Base-by-base conservation (phyloP, 106 monocot genomes). In the Chionographis japonica region DNA sequence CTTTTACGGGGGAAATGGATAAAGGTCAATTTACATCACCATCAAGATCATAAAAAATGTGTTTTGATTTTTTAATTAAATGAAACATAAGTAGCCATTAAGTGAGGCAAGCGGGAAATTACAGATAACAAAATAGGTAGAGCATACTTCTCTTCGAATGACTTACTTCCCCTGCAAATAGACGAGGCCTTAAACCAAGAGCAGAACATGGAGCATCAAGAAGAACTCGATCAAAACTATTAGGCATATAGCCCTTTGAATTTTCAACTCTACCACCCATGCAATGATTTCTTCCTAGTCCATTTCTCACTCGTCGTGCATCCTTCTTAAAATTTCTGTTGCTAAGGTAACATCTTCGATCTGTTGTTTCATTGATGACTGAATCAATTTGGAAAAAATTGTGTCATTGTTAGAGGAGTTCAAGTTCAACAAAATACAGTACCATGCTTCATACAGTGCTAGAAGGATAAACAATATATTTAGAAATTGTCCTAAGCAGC, bases 161-260 rank as follows among this genome's bases (percentile, higher is more conserved):
- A 3, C 61, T 75, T 68, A 98, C 97, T 85, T 98, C 85, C 9
- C 83, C 90, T 77, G 81, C 78, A 87, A 98, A 98, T 49, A 98
- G 72, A 58, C 97, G 89, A 71, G 97, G 97, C 62, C 97, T 72
- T 54, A 98, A 75, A 46, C 97, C 97, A 72, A 98, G 89, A 50
- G 97, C 97, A 85, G 97, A 98, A 75, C 92, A 98, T 54, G 97
- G 97, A 65, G 92, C 92, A 73, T 98, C 97, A 64, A 98, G 85
- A 67, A 98, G 83, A 69, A 98, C 92, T 36, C 92, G 79, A 74
- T 93, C 97, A 84, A 98, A 98, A 75, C 78, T 87, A 58, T 88
- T 71, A 40, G 97, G 90, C 14, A 63, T 39, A 78, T 80, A 93
- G 49, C 97, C 97, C 60, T 87, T 83, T 39, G 93, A 93, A 52